Evolutionary conservation across 2,329 filamentous ascomycete genomes (phyloP).

Genomic region (Graphium sp.): DNA sequence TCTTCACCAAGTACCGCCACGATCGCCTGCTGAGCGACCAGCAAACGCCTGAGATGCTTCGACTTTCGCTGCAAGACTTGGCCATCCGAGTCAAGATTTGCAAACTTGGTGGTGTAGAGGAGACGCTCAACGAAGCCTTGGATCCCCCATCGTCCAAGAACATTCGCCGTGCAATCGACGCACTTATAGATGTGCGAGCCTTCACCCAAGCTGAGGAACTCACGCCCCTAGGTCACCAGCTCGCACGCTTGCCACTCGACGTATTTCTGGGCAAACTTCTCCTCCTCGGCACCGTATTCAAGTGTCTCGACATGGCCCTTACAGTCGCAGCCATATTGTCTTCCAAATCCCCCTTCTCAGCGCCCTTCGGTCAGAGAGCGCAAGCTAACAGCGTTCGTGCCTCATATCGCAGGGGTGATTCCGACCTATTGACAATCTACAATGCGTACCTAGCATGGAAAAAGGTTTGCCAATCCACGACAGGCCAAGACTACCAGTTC

Average conservation of each 20-base stretch:
- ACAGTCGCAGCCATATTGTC: slow-evolving; percentile 88
- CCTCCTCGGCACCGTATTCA: slow-evolving; percentile 70
- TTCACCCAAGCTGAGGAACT: slow-evolving; percentile 68
- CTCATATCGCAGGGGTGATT: slow-evolving; percentile 72
- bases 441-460: slow-evolving; percentile 90
- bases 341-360: slow-evolving; percentile 85
- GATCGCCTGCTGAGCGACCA: slow-evolving; percentile 76
- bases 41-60: slow-evolving; percentile 91
- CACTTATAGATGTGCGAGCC: slow-evolving; percentile 82
- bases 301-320: slow-evolving; percentile 78
- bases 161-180: slow-evolving; percentile 81
- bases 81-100: slow-evolving; percentile 96
- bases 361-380: slow-evolving; percentile 65
- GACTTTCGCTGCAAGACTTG: slow-evolving; percentile 82
- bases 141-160: slow-evolving; percentile 87
- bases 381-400: slow-evolving; percentile 69
- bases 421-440: slow-evolving; percentile 82
- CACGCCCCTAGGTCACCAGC: slow-evolving; percentile 70
- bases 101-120: slow-evolving; percentile 83
- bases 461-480: slow-evolving; percentile 54
- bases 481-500: slow-evolving; percentile 64
- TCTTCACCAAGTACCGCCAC: slow-evolving; percentile 83
- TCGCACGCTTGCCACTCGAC: slow-evolving; percentile 79
- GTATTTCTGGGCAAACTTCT: slow-evolving; percentile 92
- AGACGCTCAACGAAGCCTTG: slow-evolving; percentile 72